Percentiles rank a stretch among this genome's conserved stretches.
phyloP scores from a whole-genome alignment of 768 basidiomycete species.

The Ramaria rubella region DNA sequence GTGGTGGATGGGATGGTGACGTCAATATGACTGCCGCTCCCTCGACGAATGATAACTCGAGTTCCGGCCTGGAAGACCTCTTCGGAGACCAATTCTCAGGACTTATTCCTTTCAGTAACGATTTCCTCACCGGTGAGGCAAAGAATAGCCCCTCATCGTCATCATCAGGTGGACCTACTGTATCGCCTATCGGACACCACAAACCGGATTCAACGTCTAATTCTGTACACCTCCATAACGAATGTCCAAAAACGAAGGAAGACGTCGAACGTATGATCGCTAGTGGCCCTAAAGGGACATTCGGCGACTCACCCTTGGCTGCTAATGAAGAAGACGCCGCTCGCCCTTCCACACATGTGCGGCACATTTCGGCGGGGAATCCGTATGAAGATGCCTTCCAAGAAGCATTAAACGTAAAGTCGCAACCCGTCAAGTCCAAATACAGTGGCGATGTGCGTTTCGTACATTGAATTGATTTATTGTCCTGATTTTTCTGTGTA shows the following conservation, averaged over 20 bases:
- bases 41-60: conserved; percentile 38
- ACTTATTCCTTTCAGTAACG: conserved; percentile 27
- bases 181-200: conserved; percentile 22
- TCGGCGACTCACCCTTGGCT: conserved; percentile 59
- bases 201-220: conserved; percentile 22
- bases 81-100: conserved; percentile 37
- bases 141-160: conserved; percentile 34
- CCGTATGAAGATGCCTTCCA: background rate
- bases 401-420: background rate
- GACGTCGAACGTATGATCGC: conserved; percentile 47
- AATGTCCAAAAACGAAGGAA: conserved; percentile 53
- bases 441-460: background rate
- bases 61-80: conserved; percentile 40
- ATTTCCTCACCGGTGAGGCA: conserved; percentile 46
- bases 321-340: conserved; percentile 19
- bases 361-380: background rate
- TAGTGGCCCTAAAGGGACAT: conserved; percentile 12
- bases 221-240: conserved; percentile 29
- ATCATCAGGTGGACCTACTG: conserved; percentile 21
- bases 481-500: background rate
- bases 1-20: conserved; percentile 10
- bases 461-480: too few relatives aligned
- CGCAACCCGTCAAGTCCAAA: too few relatives aligned
- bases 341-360: background rate
- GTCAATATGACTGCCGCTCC: conserved; percentile 19